Base-by-base conservation (phyloP, 805 yeast species). In the Metschnikowia lachancei region DNA sequence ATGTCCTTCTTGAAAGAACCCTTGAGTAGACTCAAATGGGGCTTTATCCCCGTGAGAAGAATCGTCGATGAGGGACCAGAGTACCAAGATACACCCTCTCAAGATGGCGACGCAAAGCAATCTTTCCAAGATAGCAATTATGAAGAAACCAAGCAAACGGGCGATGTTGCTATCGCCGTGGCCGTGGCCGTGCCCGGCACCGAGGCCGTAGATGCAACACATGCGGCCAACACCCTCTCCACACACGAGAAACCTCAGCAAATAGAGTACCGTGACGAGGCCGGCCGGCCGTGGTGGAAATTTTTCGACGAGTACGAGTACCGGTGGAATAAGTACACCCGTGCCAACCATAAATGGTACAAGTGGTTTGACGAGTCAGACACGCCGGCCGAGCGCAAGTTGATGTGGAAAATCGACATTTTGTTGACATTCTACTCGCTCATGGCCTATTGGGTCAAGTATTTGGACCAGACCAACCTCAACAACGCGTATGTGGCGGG, bases 211-310 rank as follows among this genome's bases (percentile, higher is more conserved):
- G n/a, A n/a, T n/a, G n/a, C n/a, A n/a, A n/a, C n/a, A n/a, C n/a
- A n/a, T n/a, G n/a, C n/a, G n/a, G n/a, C n/a, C n/a, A n/a, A n/a
- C n/a, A n/a, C n/a, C n/a, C n/a, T n/a, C n/a, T n/a, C n/a, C n/a
- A n/a, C n/a, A n/a, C n/a, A n/a, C n/a, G n/a, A n/a, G n/a, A n/a
- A n/a, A n/a, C n/a, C n/a, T n/a, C n/a, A n/a, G n/a, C n/a, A n/a
- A n/a, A n/a, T 57, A 34, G 81, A 77, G 55, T 74, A 70, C 55
- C 63, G 82, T 51, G 82, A 78, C 56, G 82, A 77, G 57, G 79
- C 80, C 8, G 58, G 73, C 50, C 66, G 81, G 40, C 67, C 72
- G 30, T 77, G 81, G 78, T 75, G 67, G 66, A 69, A 67, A 24
- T 76, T 64, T 48, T 77, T 76, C 50, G 68, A 65, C 47, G 68